Percentiles rank a stretch among this genome's conserved stretches.
These are phyloP conservation scores for Choanephora cucurbitarum DNA, from an alignment of 371 early-diverging fungal genomes.

Conservation along the genomic window DNA sequence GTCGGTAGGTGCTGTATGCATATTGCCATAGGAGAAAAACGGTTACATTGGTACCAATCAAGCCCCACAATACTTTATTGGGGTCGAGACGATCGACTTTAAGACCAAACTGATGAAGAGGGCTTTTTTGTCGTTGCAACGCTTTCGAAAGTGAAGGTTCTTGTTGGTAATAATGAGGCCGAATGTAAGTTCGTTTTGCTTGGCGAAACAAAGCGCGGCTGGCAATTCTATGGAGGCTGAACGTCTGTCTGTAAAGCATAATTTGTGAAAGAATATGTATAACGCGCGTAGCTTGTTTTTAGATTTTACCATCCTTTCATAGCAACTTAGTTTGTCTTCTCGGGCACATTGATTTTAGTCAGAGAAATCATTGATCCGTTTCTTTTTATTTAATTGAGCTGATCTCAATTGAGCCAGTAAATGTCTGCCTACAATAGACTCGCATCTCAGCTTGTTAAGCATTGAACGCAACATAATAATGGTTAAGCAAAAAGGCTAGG, in stretches of 20 bases:
- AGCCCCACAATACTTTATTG: slow-evolving; percentile 42
- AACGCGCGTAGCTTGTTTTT: too few species aligned
- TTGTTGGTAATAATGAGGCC: slow-evolving; percentile 38
- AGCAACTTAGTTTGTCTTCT: too few species aligned
- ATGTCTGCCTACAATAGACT: too few species aligned
- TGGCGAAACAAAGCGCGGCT: not conserved
- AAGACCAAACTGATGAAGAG: slow-evolving; percentile 26
- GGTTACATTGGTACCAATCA: slow-evolving; percentile 51
- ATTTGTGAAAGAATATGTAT: too few species aligned
- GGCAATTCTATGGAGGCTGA: not conserved
- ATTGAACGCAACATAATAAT: too few species aligned
- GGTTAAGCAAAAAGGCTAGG: too few species aligned
- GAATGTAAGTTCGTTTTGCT: slow-evolving; percentile 16
- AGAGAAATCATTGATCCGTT: too few species aligned
- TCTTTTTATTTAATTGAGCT: too few species aligned
- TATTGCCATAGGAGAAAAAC: slow-evolving; percentile 59
- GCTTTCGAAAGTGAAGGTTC: slow-evolving; percentile 21
- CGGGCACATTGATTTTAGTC: too few species aligned
- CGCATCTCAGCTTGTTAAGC: too few species aligned
- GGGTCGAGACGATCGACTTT: slow-evolving; percentile 33
- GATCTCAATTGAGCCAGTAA: too few species aligned
- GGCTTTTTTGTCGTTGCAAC: slow-evolving; percentile 25
- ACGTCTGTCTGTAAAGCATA: not conserved
- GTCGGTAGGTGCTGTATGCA: slow-evolving; percentile 43
- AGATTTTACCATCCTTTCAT: too few species aligned